phyloP scores from a whole-genome alignment of 106 monocot genomes.

The Platanthera zijinensis region DNA sequence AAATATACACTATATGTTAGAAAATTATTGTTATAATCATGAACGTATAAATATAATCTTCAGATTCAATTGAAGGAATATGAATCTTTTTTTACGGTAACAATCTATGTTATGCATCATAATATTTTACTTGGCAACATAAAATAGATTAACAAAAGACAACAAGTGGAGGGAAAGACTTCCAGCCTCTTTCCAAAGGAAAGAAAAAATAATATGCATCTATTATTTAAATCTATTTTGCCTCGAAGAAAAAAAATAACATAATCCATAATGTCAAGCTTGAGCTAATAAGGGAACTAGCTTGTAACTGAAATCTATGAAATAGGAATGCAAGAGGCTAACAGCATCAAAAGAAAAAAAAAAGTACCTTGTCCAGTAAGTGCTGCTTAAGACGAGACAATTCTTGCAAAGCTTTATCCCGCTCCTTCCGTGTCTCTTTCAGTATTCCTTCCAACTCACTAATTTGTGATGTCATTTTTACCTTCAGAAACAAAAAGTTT shows the following conservation, averaged over 20 bases:
- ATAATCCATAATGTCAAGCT: background rate
- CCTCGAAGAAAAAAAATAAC: background rate
- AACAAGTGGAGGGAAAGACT: background rate
- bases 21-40: no score
- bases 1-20: no score
- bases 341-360: background rate
- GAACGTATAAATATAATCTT: no score
- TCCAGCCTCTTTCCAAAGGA: background rate
- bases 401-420: slow-evolving; percentile 79
- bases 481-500: slow-evolving; percentile 25
- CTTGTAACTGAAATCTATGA: slow-evolving; percentile 4
- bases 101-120: no score
- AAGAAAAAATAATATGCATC: background rate
- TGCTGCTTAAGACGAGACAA: slow-evolving; percentile 84
- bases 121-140: no score
- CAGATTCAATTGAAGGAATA: no score
- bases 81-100: no score
- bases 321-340: background rate
- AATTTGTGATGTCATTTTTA: slow-evolving; percentile 25
- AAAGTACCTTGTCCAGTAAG: slow-evolving; percentile 74
- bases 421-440: slow-evolving; percentile 46
- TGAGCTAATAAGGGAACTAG: background rate
- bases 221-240: background rate
- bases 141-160: no score
- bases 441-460: slow-evolving; percentile 45